Conservation (phyloP, 768 basidiomycete species). For the Coprinopsis strossmayeri region DNA sequence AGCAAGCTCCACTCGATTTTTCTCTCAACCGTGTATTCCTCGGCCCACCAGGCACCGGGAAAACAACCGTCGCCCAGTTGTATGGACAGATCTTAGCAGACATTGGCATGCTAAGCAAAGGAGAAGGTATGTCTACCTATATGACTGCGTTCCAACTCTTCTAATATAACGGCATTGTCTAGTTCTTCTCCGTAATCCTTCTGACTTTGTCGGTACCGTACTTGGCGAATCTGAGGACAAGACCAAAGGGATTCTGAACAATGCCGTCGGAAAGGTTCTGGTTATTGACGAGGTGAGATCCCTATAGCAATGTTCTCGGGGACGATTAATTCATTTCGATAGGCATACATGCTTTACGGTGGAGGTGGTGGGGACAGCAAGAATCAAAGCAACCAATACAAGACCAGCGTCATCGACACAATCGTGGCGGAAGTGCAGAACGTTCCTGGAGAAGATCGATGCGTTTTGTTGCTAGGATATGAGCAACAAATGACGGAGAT, state of each 20-base stretch:
- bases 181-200: constrained; percentile 64
- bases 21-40: constrained; percentile 62
- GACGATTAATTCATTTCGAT: constrained; percentile 2
- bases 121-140: constrained; percentile 44
- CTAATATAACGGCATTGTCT: constrained; percentile 3
- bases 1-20: constrained; percentile 44
- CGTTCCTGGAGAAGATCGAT: constrained; percentile 62
- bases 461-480: constrained; percentile 61
- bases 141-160: background rate
- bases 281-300: constrained; percentile 61
- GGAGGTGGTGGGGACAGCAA: constrained; percentile 29
- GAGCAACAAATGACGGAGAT: constrained; percentile 63
- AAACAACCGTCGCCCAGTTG: constrained; percentile 61
- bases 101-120: constrained; percentile 60
- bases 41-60: constrained; percentile 66
- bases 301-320: background rate
- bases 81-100: constrained; percentile 62
- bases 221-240: constrained; percentile 58
- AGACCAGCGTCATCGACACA: constrained; percentile 67
- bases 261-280: constrained; percentile 56
- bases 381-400: constrained; percentile 39
- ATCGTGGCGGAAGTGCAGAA: constrained; percentile 71
- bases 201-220: constrained; percentile 57
- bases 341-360: constrained; percentile 69
- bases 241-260: constrained; percentile 56